Conservation (phyloP, 331 rosid genomes). For the Quercus lobata region DNA sequence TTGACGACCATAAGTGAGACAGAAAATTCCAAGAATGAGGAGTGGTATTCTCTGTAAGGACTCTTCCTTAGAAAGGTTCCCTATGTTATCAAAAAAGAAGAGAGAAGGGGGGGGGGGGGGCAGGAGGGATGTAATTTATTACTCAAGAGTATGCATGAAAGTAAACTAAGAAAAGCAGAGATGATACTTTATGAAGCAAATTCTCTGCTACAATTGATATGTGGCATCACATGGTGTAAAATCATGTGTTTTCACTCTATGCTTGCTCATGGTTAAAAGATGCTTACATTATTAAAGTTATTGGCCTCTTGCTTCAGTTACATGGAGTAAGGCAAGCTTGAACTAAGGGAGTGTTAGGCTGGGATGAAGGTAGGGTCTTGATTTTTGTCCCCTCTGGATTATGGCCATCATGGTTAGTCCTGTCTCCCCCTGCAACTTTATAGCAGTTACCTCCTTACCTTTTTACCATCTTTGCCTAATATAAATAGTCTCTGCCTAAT, state of each 20-base stretch:
- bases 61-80: too few species aligned
- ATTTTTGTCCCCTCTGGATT: not conserved
- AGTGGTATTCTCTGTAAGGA: not conserved
- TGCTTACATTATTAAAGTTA: not conserved
- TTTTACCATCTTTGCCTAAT: not conserved
- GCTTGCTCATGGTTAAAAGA: not conserved
- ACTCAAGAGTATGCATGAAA: not conserved
- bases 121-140: not conserved
- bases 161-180: not conserved
- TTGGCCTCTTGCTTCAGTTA: not conserved
- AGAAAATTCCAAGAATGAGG: not conserved
- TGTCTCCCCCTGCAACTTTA: not conserved
- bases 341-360: not conserved
- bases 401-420: not conserved
- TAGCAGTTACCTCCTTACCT: not conserved
- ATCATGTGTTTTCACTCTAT: not conserved
- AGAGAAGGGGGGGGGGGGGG: rapidly evolving
- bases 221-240: not conserved
- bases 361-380: not conserved
- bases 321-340: not conserved
- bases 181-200: not conserved
- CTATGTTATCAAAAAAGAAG: too few species aligned
- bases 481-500: not conserved
- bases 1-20: not conserved
- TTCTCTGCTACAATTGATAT: not conserved